A percentile compares a stretch with the other conserved stretches of the same genome.
Conservation (phyloP, 2,329 filamentous ascomycete species). For the Hypoxylon sp. region DNA sequence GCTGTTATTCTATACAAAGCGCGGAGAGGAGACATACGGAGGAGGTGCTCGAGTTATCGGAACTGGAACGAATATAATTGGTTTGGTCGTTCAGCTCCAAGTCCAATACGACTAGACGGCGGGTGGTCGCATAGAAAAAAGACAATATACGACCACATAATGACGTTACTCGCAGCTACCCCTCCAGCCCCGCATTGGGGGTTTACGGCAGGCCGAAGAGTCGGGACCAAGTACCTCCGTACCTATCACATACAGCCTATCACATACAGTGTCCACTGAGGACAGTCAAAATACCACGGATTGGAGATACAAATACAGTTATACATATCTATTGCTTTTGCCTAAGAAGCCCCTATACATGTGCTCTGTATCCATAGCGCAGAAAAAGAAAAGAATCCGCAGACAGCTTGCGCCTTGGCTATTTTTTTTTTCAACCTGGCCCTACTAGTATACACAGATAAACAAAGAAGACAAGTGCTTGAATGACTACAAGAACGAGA, state of each 20-base stretch:
- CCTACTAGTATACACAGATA: slow-evolving; percentile 34
- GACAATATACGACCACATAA: slow-evolving; percentile 15
- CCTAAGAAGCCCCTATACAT: slow-evolving; percentile 17
- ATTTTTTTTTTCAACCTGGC: slow-evolving; percentile 26
- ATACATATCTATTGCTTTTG: slow-evolving; percentile 7
- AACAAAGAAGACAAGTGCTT: slow-evolving; percentile 25
- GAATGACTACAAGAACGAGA: slow-evolving; percentile 15
- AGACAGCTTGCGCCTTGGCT: slow-evolving; percentile 22
- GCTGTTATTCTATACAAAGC: slow-evolving; percentile 51
- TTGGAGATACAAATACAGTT: slow-evolving; percentile 13
- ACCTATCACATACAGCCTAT: slow-evolving; percentile 4
- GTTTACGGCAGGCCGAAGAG: neutral
- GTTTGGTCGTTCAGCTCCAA: neutral
- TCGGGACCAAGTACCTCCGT: slow-evolving; percentile 1
- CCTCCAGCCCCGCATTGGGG: slow-evolving; percentile 28
- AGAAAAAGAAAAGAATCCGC: neutral
- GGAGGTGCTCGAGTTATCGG: neutral
- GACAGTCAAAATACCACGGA: neutral
- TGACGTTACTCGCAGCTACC: slow-evolving; percentile 39
- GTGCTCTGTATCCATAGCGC: slow-evolving; percentile 4
- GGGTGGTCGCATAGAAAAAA: neutral
- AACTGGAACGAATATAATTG: slow-evolving; percentile 16
- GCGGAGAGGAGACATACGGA: slow-evolving; percentile 52
- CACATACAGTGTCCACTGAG: slow-evolving; percentile 9
- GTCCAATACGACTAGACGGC: neutral